A percentile compares a stretch with the other conserved stretches of the same genome.
phyloP scores from a whole-genome alignment of 306 rosid genomes.

The Gillenia trifoliata region DNA sequence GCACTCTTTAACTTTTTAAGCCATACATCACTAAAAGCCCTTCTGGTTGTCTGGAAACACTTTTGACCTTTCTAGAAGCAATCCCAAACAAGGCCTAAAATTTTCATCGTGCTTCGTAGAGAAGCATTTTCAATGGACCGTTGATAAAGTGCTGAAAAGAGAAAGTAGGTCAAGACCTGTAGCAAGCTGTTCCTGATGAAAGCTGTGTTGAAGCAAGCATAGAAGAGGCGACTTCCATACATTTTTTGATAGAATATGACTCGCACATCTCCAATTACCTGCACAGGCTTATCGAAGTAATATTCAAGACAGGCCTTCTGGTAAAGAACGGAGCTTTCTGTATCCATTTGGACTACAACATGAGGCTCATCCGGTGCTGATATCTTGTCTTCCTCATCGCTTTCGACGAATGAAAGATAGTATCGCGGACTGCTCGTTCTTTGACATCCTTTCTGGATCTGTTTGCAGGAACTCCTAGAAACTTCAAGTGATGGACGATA shows the following conservation, averaged over 20 bases:
- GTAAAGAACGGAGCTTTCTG: constrained; percentile 70
- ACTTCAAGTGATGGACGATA: constrained; percentile 70
- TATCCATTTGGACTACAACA: constrained; percentile 86
- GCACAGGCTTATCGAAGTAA: constrained; percentile 68
- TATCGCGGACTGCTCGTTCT: constrained; percentile 64
- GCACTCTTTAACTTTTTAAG: not conserved
- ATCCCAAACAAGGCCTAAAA: not conserved
- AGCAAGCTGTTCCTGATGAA: constrained; percentile 81
- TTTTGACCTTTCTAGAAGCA: not conserved
- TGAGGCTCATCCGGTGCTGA: constrained; percentile 47
- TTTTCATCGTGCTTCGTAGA: not conserved
- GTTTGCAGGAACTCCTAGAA: constrained; percentile 56
- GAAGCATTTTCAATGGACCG: not conserved
- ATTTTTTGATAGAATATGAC: constrained; percentile 80
- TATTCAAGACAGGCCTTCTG: constrained; percentile 78
- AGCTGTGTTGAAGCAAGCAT: constrained; percentile 87
- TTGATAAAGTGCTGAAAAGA: not conserved
- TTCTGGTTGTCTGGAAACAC: no score
- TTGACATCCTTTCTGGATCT: constrained; percentile 62
- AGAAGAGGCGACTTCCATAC: constrained; percentile 92
- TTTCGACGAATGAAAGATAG: constrained; percentile 50
- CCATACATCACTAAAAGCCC: not conserved
- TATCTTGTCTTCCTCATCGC: constrained; percentile 30
- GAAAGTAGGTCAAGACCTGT: constrained; percentile 46
- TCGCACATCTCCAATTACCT: constrained; percentile 82